phyloP scores from a whole-genome alignment of 1,284 basidiomycete species.

The Phylloporus gajari region DNA sequence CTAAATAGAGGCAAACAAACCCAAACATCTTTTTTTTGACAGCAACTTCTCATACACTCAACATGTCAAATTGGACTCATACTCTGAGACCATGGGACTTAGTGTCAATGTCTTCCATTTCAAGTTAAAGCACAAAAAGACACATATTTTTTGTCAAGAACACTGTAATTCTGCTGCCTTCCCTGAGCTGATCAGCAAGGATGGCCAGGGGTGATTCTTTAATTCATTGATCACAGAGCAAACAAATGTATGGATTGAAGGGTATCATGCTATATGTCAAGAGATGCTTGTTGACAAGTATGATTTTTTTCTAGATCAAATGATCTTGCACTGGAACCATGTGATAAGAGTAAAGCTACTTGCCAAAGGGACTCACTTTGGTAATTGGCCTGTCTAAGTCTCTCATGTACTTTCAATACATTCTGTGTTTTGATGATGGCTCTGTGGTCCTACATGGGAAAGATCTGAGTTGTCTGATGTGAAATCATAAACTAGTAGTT shows the following conservation, averaged over 20 bases:
- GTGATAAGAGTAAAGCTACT: conserved; percentile 6
- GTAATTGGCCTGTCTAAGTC: background rate
- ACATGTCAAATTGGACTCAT: conserved; percentile 33
- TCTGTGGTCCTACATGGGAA: no score
- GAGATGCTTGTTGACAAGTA: conserved; percentile 40
- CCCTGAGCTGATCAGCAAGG: conserved; percentile 42
- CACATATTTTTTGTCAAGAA: conserved; percentile 46
- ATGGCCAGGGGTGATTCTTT: conserved; percentile 43
- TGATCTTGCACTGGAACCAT: conserved; percentile 46
- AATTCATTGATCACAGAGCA: conserved; percentile 40
- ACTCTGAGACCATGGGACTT: conserved; percentile 40
- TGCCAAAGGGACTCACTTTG: background rate
- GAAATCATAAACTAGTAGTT: no score
- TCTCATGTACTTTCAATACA: no score
- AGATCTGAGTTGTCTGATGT: no score
- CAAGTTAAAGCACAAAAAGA: conserved; percentile 49
- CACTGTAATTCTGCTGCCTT: conserved; percentile 50
- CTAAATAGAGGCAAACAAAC: background rate
- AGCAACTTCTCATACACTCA: conserved; percentile 48
- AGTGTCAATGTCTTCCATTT: conserved; percentile 57
- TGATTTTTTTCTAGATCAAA: conserved; percentile 45
- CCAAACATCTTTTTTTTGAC: conserved; percentile 45
- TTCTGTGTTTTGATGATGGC: no score
- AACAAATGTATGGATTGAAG: conserved; percentile 39
- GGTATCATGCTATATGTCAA: conserved; percentile 26